Base-by-base conservation (phyloP, 2,329 filamentous ascomycete species). In the Epichloe bromicola region DNA sequence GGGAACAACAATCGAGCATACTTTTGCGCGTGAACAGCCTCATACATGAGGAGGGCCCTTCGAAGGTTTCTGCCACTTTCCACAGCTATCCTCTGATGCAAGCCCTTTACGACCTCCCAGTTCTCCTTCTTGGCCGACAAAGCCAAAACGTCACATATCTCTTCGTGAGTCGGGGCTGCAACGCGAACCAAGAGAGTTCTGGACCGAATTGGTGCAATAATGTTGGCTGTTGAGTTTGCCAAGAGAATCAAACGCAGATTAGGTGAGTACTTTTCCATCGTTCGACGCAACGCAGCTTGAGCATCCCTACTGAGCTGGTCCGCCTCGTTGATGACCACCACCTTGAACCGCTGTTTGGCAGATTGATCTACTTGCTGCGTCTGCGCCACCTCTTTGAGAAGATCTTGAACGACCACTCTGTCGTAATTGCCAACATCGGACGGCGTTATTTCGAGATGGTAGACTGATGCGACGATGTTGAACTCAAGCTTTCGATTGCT, bases 191-290 rank as follows among this genome's bases (percentile, higher is more conserved):
- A 76, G 65, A 98, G 73, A 49, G 90, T 96, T 67, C 93, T 78
- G 61, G 87, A 94, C 57, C 91, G 80, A 64, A 98, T 98, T 1
- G 93, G 93, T n/a, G 93, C 91, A 67, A 98, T 98, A 61, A 98
- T 98, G 63, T 97, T 97, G 56, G 90, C 90, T 20, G 93, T 98
- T 58, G 87, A 95, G 66, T 97, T 97, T 46, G 93, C 93, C 54
- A 98, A 72, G 54, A 98, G 72, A 46, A 98, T 97, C 59, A 98
- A 70, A 20, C 93, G 79, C 63, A 98, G 63, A 66, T 98, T 98
- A 14, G 91, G 90, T 61, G 87, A 94, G 74, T 98, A 98, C 69
- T 98, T 98, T 71, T 98, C 93, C 93, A 98, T 98, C 0, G 93
- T 98, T 56, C 93, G 77, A 66, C 93, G 81, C 63, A 98, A 72